Evolutionary conservation across 148 eudicot species (phyloP), one percentile per base, ranked within the genome.

Genomic region (Silene latifolia): DNA sequence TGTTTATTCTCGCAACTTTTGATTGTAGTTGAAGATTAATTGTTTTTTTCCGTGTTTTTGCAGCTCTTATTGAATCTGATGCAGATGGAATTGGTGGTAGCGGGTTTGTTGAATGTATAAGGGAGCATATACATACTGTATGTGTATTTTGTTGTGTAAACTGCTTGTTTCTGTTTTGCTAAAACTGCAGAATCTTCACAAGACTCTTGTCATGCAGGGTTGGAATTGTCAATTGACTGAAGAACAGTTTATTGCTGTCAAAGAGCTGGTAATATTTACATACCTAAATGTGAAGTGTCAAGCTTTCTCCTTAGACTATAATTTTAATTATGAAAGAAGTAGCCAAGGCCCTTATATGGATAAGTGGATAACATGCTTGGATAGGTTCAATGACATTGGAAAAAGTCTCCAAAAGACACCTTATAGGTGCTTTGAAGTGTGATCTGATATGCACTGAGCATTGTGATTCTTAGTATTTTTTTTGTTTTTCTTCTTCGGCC

Each of bases 51-150:
- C 78, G 27, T 76, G 35, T 27, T n/a, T 79, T 76, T 86, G 87
- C 96, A 94, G 99, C 99, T 86, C 85, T 95, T 71, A 95, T 95
- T 53, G 99, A 95, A 82, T 90, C 96, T 74, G 99, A 95, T 85
- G 97, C 99, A 67, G 99, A 95, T 83, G 99, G 99, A 70, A 92
- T 95, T 78, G 99, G 99, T 56, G 99, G 99, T 19, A 95, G 99
- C 83, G 99, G 99, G 29, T 95, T 95, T 85, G 94, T 95, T 76
- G 99, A 95, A 83, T 95, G 99, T 80, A 95, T 95, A 82, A 87
- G 97, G 79, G 99, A 95, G 83, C 99, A 95, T 79, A 95, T 95
- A 88, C 90, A 90, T 80, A 88, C 97, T 74, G 98, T 94, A 81
- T 80, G 96, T 81, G 90, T 81, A 72, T 29, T 27, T 27, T 71